Evolutionary conservation across 306 rosid genomes (phyloP), one percentile per base, ranked within the genome.

Genomic region (Pyrus communis): DNA sequence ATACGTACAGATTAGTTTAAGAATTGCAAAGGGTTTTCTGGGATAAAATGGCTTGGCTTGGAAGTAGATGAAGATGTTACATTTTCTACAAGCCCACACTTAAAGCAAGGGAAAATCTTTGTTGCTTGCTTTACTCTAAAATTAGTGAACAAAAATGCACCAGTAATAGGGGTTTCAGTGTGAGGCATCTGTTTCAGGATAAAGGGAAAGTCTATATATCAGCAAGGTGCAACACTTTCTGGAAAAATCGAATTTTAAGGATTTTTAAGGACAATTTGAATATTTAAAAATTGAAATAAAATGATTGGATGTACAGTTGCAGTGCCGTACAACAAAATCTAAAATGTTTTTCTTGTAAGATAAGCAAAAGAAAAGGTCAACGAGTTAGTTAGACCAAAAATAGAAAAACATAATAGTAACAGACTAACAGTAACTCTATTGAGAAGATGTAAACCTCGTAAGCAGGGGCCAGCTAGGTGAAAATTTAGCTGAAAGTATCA

Each of bases 111-210:
- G 81, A 92, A 73, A 67, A 11, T 11, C 67, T 83, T 80, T 88
- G 84, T 77, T 67, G 86, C 81, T 91, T 93, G 99, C 99, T 96
- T 96, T 89, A 96, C 99, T 92, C 98, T 75, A 85, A 96, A 88
- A 71, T 88, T 86, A 87, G 78, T 86, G 59, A 68, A 79, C 82
- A 76, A 87, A 84, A 84, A 64, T 83, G 59, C 86, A 85, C 91
- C 77, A 73, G 61, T 67, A 67, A 52, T 57, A 81, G 85, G 80
- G 80, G 81, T 78, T 70, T 42, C 67, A 45, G 25, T 33, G 58
- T 55, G 65, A 75, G 35, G 35, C 51, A 75, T 81, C 80, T 80
- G 80, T 76, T 71, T 82, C 71, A 77, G 75, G 74, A 49, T 70
- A 84, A 80, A 65, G 65, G 69, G 28, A 43, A 60, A 6, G 27